A percentile compares a stretch with the other conserved stretches of the same genome.
phyloP scores from a whole-genome alignment of 768 basidiomycete species.

The Amanita phalloides region DNA sequence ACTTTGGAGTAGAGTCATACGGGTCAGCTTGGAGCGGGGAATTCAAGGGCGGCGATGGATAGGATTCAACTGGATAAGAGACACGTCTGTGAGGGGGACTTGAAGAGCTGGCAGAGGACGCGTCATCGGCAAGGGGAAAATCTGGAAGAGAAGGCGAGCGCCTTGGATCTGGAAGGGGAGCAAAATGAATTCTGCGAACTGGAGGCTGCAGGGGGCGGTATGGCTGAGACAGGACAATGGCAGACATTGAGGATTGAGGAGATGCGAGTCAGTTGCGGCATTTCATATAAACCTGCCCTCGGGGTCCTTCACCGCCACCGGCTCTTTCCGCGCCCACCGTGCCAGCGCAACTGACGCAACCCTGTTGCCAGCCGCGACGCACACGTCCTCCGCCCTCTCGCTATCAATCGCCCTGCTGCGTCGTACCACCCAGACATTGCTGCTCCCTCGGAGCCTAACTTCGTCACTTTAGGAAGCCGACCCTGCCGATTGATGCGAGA shows the following conservation, averaged over 20 bases:
- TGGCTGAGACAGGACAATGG: background rate
- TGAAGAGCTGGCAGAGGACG: conserved; percentile 13
- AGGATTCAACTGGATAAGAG: conserved; percentile 11
- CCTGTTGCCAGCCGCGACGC: background rate
- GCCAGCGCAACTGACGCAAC: background rate
- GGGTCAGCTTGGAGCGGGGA: conserved; percentile 1
- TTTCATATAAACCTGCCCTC: background rate
- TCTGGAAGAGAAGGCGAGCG: conserved; percentile 20
- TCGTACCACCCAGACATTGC: too few relatives aligned
- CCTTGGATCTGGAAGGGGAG: conserved; percentile 74
- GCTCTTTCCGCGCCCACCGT: background rate
- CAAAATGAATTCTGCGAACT: conserved; percentile 55
- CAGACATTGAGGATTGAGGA: background rate
- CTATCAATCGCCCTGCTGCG: too few relatives aligned
- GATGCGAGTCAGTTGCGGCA: too few relatives aligned
- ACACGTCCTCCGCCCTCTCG: too few relatives aligned
- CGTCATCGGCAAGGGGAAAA: conserved; percentile 8
- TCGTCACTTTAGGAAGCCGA: too few relatives aligned
- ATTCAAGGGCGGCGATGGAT: conserved; percentile 8
- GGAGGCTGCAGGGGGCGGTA: conserved; percentile 1
- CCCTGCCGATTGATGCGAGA: too few relatives aligned
- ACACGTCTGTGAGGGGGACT: conserved; percentile 12
- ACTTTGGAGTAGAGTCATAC: conserved; percentile 9
- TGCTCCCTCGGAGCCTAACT: too few relatives aligned
- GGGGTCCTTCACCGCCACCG: background rate